Percentiles rank a stretch among this genome's conserved stretches.
Conservation (phyloP, 306 rosid genomes). For the Ormosia emarginata region DNA sequence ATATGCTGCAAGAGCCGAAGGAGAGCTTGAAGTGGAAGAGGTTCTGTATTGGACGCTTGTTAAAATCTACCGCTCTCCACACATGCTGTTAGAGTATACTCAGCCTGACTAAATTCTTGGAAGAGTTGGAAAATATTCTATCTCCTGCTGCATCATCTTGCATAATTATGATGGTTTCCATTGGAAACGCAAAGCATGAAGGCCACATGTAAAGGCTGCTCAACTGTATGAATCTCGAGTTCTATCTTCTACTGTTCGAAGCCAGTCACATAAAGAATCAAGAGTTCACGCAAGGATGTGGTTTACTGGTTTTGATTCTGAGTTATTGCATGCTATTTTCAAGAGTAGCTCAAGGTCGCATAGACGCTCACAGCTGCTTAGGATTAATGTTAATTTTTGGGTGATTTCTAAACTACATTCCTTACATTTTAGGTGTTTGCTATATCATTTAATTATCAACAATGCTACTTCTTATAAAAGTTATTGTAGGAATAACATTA, state of each 20-base stretch:
- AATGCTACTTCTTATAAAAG: too few species aligned
- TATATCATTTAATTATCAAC: not conserved
- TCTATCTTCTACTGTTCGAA: not conserved
- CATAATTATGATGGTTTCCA: not conserved
- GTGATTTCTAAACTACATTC: not conserved
- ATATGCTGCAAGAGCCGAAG: slow-evolving; percentile 92
- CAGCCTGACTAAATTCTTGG: slow-evolving; percentile 45
- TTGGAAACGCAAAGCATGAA: slow-evolving; percentile 12
- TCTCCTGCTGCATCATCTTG: not conserved
- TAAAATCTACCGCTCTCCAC: slow-evolving; percentile 88
- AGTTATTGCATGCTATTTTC: not conserved
- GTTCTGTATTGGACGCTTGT: slow-evolving; percentile 87
- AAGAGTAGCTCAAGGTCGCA: not conserved
- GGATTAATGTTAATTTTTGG: not conserved
- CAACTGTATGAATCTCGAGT: not conserved
- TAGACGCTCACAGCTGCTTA: not conserved
- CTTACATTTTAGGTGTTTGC: not conserved
- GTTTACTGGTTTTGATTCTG: slow-evolving; percentile 11
- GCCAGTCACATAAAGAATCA: not conserved
- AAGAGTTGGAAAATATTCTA: not conserved
- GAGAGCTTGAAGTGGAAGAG: slow-evolving; percentile 91
- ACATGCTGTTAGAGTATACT: slow-evolving; percentile 92
- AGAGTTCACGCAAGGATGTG: not conserved
- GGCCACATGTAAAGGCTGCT: slow-evolving; percentile 5
- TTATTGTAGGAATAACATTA: too few species aligned